A percentile compares a stretch with the other conserved stretches of the same genome.
phyloP scores from a whole-genome alignment of 1,284 basidiomycete genomes.

The Tilletia horrida region DNA sequence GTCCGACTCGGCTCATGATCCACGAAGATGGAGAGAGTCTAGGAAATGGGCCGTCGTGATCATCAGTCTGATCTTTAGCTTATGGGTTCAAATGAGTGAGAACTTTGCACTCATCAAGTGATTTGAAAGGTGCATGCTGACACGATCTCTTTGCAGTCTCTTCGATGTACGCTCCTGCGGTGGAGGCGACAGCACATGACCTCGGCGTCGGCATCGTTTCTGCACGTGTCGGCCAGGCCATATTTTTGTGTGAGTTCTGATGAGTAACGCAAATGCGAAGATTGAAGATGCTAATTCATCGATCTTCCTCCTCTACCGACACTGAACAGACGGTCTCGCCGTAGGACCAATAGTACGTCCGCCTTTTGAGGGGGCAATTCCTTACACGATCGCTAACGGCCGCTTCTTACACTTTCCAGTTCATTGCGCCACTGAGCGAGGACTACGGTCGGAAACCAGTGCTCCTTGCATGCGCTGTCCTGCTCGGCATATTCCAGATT shows the following conservation, averaged over 20 bases:
- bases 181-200: slow-evolving; percentile 26
- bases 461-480: slow-evolving; percentile 18
- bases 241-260: slow-evolving; percentile 35
- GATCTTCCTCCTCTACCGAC: too few relatives aligned
- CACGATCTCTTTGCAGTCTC: slow-evolving; percentile 23
- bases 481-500: slow-evolving; percentile 19
- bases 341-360: slow-evolving; percentile 2
- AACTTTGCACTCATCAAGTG: background rate
- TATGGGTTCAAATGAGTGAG: slow-evolving; percentile 33
- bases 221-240: slow-evolving; percentile 29
- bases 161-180: slow-evolving; percentile 33
- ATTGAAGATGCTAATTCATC: too few relatives aligned
- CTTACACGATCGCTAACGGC: too few relatives aligned
- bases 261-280: too few relatives aligned
- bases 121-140: background rate
- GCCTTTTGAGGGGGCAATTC: too few relatives aligned
- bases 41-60: slow-evolving; percentile 31
- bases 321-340: slow-evolving; percentile 15
- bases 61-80: slow-evolving; percentile 27
- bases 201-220: slow-evolving; percentile 27
- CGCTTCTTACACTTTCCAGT: slow-evolving; percentile 34
- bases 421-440: slow-evolving; percentile 38
- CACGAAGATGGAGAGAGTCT: slow-evolving; percentile 26
- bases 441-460: slow-evolving; percentile 39
- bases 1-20: slow-evolving; percentile 22